These are phyloP conservation scores for Crithidia mellificae DNA, from an alignment of 208 protist genomes.

Conservation along the genomic window DNA sequence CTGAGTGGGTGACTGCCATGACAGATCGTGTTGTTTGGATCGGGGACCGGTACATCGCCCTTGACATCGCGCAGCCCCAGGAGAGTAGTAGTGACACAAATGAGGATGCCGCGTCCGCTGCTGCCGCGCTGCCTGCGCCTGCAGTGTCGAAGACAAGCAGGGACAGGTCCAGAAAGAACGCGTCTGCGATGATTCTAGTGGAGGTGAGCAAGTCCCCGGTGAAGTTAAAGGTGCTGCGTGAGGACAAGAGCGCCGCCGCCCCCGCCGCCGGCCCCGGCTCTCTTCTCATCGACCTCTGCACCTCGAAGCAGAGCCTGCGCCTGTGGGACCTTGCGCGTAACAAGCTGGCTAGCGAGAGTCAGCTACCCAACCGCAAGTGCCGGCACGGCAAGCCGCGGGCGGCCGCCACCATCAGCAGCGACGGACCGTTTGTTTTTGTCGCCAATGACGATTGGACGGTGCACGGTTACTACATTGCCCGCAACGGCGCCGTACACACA, in stretches of 20 bases:
- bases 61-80: too few species aligned
- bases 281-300: conserved; percentile 15
- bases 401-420: conserved; percentile 32
- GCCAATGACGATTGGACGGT: conserved; percentile 70
- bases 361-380: conserved; percentile 37
- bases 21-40: conserved; percentile 56
- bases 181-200: conserved; percentile 10
- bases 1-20: conserved; percentile 40
- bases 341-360: conserved; percentile 37
- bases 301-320: conserved; percentile 27
- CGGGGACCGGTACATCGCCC: conserved; percentile 27
- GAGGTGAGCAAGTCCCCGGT: conserved; percentile 18
- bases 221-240: conserved; percentile 16
- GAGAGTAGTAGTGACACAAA: too few species aligned
- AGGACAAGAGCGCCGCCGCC: conserved; percentile 6
- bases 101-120: too few species aligned
- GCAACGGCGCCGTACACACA: conserved; percentile 35
- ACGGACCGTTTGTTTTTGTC: conserved; percentile 71
- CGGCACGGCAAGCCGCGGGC: conserved; percentile 33
- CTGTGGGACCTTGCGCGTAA: conserved; percentile 65
- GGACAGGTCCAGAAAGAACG: too few species aligned
- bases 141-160: too few species aligned
- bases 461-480: conserved; percentile 55
- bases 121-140: too few species aligned
- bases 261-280: conserved; percentile 14